Evolutionary conservation across 176 grass and related monocot species (phyloP).

Genomic region (Aegilops sharonensis): DNA sequence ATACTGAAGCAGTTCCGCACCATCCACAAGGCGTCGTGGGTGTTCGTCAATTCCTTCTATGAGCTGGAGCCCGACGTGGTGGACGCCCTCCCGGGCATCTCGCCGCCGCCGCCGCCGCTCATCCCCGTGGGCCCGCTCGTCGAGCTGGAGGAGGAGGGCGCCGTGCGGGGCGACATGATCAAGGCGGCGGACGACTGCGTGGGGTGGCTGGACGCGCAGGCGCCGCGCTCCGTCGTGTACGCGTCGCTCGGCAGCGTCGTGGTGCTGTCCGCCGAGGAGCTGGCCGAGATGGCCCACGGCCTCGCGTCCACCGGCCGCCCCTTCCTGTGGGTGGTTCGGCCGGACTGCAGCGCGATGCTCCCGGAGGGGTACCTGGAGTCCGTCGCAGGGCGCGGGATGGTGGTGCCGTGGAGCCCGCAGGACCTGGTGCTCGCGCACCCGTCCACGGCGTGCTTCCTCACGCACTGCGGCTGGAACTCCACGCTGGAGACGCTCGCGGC

Average conservation of each 20-base stretch:
- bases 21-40: constrained; percentile 55
- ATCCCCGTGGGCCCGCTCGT: constrained; percentile 66
- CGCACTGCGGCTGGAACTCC: constrained; percentile 95
- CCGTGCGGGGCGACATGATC: constrained; percentile 52
- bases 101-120: constrained; percentile 30
- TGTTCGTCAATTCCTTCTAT: constrained; percentile 71
- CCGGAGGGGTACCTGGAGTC: constrained; percentile 48
- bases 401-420: constrained; percentile 84
- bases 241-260: constrained; percentile 80
- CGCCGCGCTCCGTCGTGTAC: constrained; percentile 58
- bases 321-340: constrained; percentile 79
- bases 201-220: constrained; percentile 56
- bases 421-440: constrained; percentile 60
- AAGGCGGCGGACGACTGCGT: constrained; percentile 43
- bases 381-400: constrained; percentile 36
- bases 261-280: constrained; percentile 42
- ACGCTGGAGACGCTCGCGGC: constrained; percentile 65
- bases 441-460: constrained; percentile 67
- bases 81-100: constrained; percentile 23
- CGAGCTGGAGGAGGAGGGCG: constrained; percentile 22
- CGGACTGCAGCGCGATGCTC: constrained; percentile 33
- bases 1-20: constrained; percentile 52
- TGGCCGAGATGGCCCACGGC: constrained; percentile 63
- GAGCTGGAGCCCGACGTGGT: constrained; percentile 64
- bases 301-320: constrained; percentile 41